Base-by-base conservation (phyloP, 2,329 filamentous ascomycete species). In the Clonostachys solani region DNA sequence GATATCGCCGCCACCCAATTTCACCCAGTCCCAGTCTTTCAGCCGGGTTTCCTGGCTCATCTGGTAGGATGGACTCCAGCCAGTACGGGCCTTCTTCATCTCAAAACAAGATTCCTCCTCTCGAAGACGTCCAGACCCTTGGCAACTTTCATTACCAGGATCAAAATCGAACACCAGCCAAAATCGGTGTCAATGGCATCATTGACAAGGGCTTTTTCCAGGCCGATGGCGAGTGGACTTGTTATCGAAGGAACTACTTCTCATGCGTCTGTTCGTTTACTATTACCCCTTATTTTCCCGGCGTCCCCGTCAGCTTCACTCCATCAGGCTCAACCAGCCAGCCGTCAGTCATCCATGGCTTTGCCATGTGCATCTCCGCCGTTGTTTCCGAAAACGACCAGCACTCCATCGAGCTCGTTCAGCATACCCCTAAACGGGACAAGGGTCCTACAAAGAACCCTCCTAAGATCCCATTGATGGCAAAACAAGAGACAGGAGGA, bases 171-270 rank as follows among this genome's bases (percentile, higher is more conserved):
- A 69, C 71, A 3, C 70, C 74, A 1, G 76, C 94, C 54, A 84
- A 83, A 52, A 77, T 87, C 17, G 85, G 88, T 13, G 88, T 96
- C 52, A 77, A 84, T 33, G 89, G 88, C 35, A 86, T 83, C 57
- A 90, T 95, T 50, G 89, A 95, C 63, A 95, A 95, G 58, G 91
- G 91, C 0, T 95, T 95, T 68, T 95, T 96, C 62, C 72, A 84
- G 35, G 79, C 78, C 5, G 91, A 95, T 47, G 77, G 80, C 16
- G 89, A 92, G 56, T 96, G 90, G 90, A 96, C 91, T 0, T 95
- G 91, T 68, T 96, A 96, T 62, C 79, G 91, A 34, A 80, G 92
- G 40, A 96, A 96, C 63, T 96, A 96, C 67, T 94, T 96, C 62
- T 86, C 88, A 0, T 90, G 94, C 46, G 81, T 85, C 45, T 92